phyloP scores from a whole-genome alignment of 768 basidiomycete genomes.

The Amanita pallidorosea region DNA sequence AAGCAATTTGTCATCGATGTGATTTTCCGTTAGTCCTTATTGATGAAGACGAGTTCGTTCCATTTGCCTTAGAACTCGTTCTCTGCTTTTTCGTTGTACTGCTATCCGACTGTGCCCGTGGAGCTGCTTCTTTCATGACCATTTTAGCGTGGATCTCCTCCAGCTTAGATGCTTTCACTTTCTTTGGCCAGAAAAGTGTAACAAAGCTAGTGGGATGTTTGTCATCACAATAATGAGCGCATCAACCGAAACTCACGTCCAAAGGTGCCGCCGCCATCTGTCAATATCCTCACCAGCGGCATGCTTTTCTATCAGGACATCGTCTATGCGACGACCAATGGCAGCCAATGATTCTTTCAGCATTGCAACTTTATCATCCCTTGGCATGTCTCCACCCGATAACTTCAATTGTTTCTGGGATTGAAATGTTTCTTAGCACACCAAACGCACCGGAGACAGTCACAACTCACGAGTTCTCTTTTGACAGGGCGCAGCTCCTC shows the following conservation, averaged over 20 bases:
- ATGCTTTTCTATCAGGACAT: slow-evolving; percentile 65
- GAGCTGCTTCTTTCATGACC: slow-evolving; percentile 77
- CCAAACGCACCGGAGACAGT: neutral
- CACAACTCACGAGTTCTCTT: slow-evolving; percentile 72
- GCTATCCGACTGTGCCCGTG: slow-evolving; percentile 44
- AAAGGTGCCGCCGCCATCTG: slow-evolving; percentile 89
- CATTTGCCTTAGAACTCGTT: slow-evolving; percentile 44
- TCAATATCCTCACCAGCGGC: slow-evolving; percentile 73
- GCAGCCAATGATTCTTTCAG: slow-evolving; percentile 92
- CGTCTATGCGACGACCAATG: slow-evolving; percentile 87
- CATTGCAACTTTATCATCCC: slow-evolving; percentile 93
- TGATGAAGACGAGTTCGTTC: slow-evolving; percentile 31
- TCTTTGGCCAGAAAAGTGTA: slow-evolving; percentile 95
- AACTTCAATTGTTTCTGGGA: slow-evolving; percentile 86
- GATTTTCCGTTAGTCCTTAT: slow-evolving; percentile 52
- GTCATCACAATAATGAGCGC: neutral
- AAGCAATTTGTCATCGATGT: slow-evolving; percentile 33
- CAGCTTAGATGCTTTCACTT: slow-evolving; percentile 86
- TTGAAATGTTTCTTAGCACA: neutral
- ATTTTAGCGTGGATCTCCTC: slow-evolving; percentile 96
- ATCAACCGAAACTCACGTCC: slow-evolving; percentile 62
- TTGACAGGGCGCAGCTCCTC: slow-evolving; percentile 95
- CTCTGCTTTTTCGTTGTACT: slow-evolving; percentile 49
- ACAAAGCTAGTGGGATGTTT: slow-evolving; percentile 54
- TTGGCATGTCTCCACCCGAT: slow-evolving; percentile 85